Percentiles rank a stretch among this genome's conserved stretches.
These are phyloP conservation scores for Pythium myriotylum DNA, from an alignment of 352 stramenopile species.

Conservation along the genomic window DNA sequence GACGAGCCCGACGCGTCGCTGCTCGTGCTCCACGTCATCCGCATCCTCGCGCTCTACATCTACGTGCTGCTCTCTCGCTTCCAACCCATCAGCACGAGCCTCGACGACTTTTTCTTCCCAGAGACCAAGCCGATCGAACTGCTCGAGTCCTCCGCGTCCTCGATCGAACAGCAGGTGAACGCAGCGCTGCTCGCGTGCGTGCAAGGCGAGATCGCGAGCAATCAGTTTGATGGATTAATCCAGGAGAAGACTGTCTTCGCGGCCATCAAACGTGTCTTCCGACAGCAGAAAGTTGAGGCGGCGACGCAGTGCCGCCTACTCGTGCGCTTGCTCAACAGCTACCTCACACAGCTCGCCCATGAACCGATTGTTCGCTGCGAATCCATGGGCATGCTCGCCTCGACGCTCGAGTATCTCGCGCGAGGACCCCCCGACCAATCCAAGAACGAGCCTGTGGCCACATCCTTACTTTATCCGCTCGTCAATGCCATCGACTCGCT, in stretches of 20 bases:
- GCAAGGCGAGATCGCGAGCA: conserved; percentile 48
- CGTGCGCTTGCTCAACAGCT: conserved; percentile 42
- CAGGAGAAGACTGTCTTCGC: conserved; percentile 56
- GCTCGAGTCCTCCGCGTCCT: conserved; percentile 23
- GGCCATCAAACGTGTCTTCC: conserved; percentile 55
- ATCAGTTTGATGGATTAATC: conserved; percentile 66
- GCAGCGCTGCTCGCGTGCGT: conserved; percentile 42
- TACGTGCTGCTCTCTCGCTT: conserved; percentile 54
- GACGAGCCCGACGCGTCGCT: conserved; percentile 30
- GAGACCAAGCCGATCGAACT: conserved; percentile 24
- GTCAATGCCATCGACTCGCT: conserved; percentile 74
- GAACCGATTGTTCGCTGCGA: conserved; percentile 58
- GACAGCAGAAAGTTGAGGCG: conserved; percentile 40
- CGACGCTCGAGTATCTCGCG: conserved; percentile 66
- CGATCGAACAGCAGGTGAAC: conserved; percentile 43
- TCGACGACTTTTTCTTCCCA: conserved; percentile 42
- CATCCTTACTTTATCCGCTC: conserved; percentile 60
- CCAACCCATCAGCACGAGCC: conserved; percentile 13
- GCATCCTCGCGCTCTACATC: conserved; percentile 63
- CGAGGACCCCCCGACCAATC: background rate
- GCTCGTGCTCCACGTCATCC: conserved; percentile 63
- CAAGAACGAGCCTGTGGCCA: conserved; percentile 33
- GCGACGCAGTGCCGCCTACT: conserved; percentile 43
- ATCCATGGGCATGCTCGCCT: conserved; percentile 51
- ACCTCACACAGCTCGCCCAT: conserved; percentile 39